A percentile compares a stretch with the other conserved stretches of the same genome.
phyloP scores from a whole-genome alignment of 1,284 basidiomycete species.

The Neolentinus lepideus region DNA sequence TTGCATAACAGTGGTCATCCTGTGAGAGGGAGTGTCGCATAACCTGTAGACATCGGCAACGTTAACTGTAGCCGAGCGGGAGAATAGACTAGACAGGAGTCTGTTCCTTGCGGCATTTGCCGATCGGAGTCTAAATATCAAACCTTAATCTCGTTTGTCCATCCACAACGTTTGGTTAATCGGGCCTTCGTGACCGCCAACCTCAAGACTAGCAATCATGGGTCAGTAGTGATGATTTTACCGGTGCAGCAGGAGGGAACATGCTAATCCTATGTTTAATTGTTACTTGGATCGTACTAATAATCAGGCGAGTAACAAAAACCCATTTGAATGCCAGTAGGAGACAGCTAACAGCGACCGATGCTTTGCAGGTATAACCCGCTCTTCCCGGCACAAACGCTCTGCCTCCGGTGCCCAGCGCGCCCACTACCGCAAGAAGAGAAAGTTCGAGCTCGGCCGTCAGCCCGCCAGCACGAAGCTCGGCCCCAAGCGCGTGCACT shows the following conservation, averaged over 20 bases:
- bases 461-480: conserved; percentile 95
- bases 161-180: conserved; percentile 19
- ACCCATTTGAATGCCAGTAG: neutral
- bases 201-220: conserved; percentile 41
- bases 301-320: neutral
- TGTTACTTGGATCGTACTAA: neutral
- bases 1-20: neutral
- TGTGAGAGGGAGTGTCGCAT: neutral
- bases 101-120: conserved; percentile 15
- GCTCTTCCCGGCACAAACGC: conserved; percentile 93
- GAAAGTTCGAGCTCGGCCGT: conserved; percentile 97
- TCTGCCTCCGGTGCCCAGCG: conserved; percentile 89
- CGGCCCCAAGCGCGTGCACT: conserved; percentile 88
- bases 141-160: conserved; percentile 25
- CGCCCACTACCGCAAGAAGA: conserved; percentile 96
- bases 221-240: conserved; percentile 34
- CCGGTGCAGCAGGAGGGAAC: neutral
- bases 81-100: neutral
- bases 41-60: neutral
- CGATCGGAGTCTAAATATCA: conserved; percentile 17
- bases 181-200: conserved; percentile 15
- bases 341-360: neutral
- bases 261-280: neutral
- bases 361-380: conserved; percentile 73
- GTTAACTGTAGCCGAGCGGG: neutral